Base-by-base conservation (phyloP, 306 rosid species). In the Quercus glauca region DNA sequence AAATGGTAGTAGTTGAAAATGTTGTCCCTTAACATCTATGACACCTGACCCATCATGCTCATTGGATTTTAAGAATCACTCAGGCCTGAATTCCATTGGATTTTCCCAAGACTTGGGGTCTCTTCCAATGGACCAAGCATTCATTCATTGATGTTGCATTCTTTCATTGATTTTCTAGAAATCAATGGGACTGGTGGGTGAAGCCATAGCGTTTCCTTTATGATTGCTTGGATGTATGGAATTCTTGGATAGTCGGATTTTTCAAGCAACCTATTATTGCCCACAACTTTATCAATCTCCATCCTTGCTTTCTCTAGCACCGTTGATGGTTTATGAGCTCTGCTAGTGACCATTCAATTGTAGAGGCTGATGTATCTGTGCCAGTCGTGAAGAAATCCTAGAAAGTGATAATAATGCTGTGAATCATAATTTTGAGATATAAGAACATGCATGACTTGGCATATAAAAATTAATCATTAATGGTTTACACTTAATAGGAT, bases 151-250 rank as follows among this genome's bases (percentile, higher is more conserved):
- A 91, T 60, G 28, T 78, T 84, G 52, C 91, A 83, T 4, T 77
- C 74, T 28, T 76, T 21, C 0, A 79, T 75, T 19, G 84, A 87
- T 33, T 80, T 81, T 85, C 97, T 78, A 15, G 78, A 28, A 0
- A 85, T 35, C 28, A 86, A 74, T 1, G 91, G 79, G 6, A 79
- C 71, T n/a, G 93, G 81, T 2, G 96, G 96, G 76, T 89, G n/a
- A n/a, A n/a, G n/a, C n/a, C n/a, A n/a, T n/a, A n/a, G n/a, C n/a
- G n/a, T n/a, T n/a, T n/a, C n/a, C n/a, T n/a, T n/a, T n/a, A n/a
- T n/a, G n/a, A 87, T 78, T 8, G 91, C 91, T 74, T 90, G 89
- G 1, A 87, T 68, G 77, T 83, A 91, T 2, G 87, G 87, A 73
- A 89, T 91, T 29, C 80, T 79, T 17, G 85, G 89, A 63, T 77